Base-by-base conservation (phyloP, 208 protist species). In the Crithidia fasciculata region DNA sequence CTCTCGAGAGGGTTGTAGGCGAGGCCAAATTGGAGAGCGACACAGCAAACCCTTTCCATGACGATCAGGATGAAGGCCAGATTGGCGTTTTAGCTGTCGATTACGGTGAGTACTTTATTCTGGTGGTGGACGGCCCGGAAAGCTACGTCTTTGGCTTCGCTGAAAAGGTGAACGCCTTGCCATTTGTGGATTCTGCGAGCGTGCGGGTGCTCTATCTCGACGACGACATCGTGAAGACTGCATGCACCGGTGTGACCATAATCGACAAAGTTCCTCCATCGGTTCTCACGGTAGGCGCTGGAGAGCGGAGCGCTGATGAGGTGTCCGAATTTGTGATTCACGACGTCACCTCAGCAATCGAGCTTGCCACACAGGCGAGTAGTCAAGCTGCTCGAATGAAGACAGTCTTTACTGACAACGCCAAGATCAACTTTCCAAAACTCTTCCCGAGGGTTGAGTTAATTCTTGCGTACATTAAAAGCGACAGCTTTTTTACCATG, bases 31-130 rank as follows among this genome's bases (percentile, higher is more conserved):
- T 55, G 16, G 79, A 80, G 28, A 72, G 75, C 5, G 76, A 85
- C 60, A 40, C 47, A 12, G 43, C 39, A 40, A 81, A 85, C 44
- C 80, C 80, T 4, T 85, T 85, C 50, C 76, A 45, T 9, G 44
- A 8, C 10, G 12, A 49, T 18, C 28, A 45, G 37, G 49, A 53
- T 41, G 65, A 49, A 9, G 57, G 44, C 16, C n/a, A 69, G 41
- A 62, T 79, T 36, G 74, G 67, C 4, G 36, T 39, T 2, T 41
- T 93, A 8, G 58, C 85, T 60, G 81, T 95, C 36, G 86, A 95
- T 19, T 95, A 93, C 67, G 87, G 82, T 16, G 79, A 84, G 52
- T 71, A 82, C 56, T 93, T 95, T 80, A 52, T 95, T 16, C 75
- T 82, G n/a, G 5, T 88, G 50, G 64, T 92, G 16, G 86, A 95